phyloP scores from a whole-genome alignment of 352 stramenopile genomes.

The Phytophthora aleatoria region DNA sequence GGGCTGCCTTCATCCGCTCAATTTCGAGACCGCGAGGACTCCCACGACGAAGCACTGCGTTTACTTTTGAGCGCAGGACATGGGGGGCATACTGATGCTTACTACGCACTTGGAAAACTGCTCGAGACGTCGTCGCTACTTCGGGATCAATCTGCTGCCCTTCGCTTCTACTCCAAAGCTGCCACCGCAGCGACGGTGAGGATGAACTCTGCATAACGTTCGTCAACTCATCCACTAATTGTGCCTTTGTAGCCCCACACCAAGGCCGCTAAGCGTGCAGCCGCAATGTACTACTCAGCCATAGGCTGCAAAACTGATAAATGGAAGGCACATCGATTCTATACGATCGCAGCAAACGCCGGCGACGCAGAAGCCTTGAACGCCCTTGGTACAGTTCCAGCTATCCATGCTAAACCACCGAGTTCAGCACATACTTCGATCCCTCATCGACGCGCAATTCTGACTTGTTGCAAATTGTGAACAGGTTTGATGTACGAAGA shows the following conservation, averaged over 20 bases:
- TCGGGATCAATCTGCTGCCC: slow-evolving; percentile 48
- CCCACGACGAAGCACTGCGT: slow-evolving; percentile 64
- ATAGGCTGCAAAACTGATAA: slow-evolving; percentile 59
- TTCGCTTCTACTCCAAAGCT: slow-evolving; percentile 69
- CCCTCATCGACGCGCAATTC: slow-evolving; percentile 1
- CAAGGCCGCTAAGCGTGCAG: slow-evolving; percentile 56
- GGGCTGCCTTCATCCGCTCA: slow-evolving; percentile 16
- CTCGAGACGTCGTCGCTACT: slow-evolving; percentile 60
- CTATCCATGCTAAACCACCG: too few relatives aligned
- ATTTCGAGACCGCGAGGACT: slow-evolving; percentile 57
- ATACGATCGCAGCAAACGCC: slow-evolving; percentile 53
- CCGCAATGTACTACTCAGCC: slow-evolving; percentile 67
- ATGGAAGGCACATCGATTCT: slow-evolving; percentile 54
- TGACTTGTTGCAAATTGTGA: not conserved
- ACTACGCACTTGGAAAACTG: slow-evolving; percentile 52
- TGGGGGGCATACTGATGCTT: slow-evolving; percentile 42
- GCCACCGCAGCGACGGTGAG: slow-evolving; percentile 37
- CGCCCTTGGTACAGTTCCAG: slow-evolving; percentile 48
- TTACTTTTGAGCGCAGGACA: slow-evolving; percentile 60
- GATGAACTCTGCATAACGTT: not conserved
- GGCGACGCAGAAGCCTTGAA: slow-evolving; percentile 72
- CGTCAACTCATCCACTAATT: not conserved
- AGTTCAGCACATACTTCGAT: slow-evolving; percentile 5
- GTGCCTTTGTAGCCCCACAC: slow-evolving; percentile 36
- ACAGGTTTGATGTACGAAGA: slow-evolving; percentile 75